Evolutionary conservation across 2,329 filamentous ascomycete species (phyloP), one percentile per base, ranked within the genome.

Genomic region (Epichloe uncinata): DNA sequence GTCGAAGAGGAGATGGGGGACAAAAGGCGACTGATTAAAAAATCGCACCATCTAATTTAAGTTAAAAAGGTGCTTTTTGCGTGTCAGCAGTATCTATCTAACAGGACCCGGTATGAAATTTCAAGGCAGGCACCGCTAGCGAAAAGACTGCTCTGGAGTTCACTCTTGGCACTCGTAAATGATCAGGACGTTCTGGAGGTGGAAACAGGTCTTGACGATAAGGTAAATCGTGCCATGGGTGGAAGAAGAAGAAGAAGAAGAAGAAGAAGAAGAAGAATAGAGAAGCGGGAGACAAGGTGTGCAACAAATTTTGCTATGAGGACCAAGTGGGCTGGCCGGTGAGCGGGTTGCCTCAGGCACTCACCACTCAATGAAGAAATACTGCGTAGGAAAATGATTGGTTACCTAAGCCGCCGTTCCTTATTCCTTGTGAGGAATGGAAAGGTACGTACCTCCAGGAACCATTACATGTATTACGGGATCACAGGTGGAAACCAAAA

Each of bases 51-150:
- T 30, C 15, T 13, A 36, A 18, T 8, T 3, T 13, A 30, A n/a
- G 8, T 3, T n/a, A 44, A 18, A 22, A 44, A n/a, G 7, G n/a
- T 18, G 11, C 8, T 20, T 18, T 46, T 13, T 41, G 30, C 36
- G 37, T 95, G 87, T 95, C 68, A 76, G 84, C 87, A 88, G 82
- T 81, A 80, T 79, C 89, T 95, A 95, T 95, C 89, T 95, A 95
- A 91, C 88, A 77, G 84, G 83, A 79, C 77, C 85, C 84, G 86
- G 87, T 80, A 67, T 69, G 64, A 67, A 63, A 67, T 50, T 58
- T 57, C 70, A 71, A 66, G 65, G 79, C 86, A 89, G 87, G 86
- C 84, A 84, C 86, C 81, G 89, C 86, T 96, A 96, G 90, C 90
- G 90, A 89, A 95, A 87, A 86, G 85, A 84, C 85, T 87, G 85